These are phyloP conservation scores for Rubia peregrina DNA, from an alignment of 305 asterid genomes.

Conservation along the genomic window DNA sequence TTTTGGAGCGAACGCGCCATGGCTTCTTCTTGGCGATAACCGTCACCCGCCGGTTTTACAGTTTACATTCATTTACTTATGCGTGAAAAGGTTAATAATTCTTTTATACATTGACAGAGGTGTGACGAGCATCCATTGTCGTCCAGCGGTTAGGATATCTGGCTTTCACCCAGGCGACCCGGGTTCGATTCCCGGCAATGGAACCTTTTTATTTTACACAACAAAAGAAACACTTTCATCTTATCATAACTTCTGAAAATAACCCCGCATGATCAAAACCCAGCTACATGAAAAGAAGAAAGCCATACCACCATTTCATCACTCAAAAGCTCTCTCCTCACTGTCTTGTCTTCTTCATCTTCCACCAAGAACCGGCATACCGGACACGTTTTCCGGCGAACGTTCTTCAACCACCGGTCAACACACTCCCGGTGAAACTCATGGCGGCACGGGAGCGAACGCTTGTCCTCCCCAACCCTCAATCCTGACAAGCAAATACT, in stretches of 20 bases:
- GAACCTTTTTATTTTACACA: conserved; percentile 12
- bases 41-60: conserved; percentile 1
- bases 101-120: too few species aligned
- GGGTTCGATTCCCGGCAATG: conserved; percentile 93
- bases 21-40: not conserved
- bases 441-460: conserved; percentile 55
- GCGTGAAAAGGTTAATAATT: not conserved
- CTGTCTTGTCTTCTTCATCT: conserved; percentile 20
- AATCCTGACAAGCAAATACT: conserved; percentile 55
- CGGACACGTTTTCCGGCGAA: conserved; percentile 55
- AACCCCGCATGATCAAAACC: conserved; percentile 8
- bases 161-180: conserved; percentile 94
- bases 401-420: conserved; percentile 41
- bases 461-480: conserved; percentile 27
- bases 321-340: conserved; percentile 30
- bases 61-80: not conserved
- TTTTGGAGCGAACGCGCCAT: conserved; percentile 27
- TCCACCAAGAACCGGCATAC: conserved; percentile 47
- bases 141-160: conserved; percentile 92
- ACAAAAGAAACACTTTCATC: too few species aligned
- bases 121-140: too few species aligned
- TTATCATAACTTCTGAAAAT: too few species aligned
- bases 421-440: conserved; percentile 59
- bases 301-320: conserved; percentile 76
- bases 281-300: conserved; percentile 81